Base-by-base conservation (phyloP, 306 rosid species). In the Psophocarpus tetragonolobus region DNA sequence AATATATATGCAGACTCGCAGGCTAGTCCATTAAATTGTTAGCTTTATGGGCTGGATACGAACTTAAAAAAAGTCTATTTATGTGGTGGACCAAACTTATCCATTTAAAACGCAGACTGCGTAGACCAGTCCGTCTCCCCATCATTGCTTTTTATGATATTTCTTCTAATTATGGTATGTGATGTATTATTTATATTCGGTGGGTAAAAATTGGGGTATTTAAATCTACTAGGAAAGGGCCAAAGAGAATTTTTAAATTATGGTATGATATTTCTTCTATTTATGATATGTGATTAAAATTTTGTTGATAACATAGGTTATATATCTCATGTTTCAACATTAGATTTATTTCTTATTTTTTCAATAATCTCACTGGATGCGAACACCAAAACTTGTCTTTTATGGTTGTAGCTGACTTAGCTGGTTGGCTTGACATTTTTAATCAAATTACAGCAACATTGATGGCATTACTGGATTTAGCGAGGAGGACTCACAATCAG, bases 381-480 rank as follows among this genome's bases (percentile, higher is more conserved):
- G 45, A 77, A 66, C 21, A 32, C 9, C 30, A 77, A 66, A 38
- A 20, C 73, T 23, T 63, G 36, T 32, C 58, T 32, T 47, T 2
- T 74, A 51, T 23, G 70, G 70, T 56, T 68, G 42, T 81, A 20
- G 35, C 66, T 70, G 29, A 83, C 64, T 71, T 67, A 70, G 33
- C 77, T 62, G 54, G 54, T 62, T 67, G 54, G 20, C 38, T 81
- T 85, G 79, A 18, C 72, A 61, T 82, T 80, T 74, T 75, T 54
- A 62, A 81, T 77, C 69, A 51, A 57, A 80, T 75, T 75, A 45
- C 91, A 92, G 99, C 78, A 87, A 71, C 73, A 88, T 92, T 68
- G 94, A 92, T 69, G 99, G 99, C 78, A 90, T 95, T 77, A 82
- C 92, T 51, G 99, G 97, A 71, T 92, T 95, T 84, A 71, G 78